phyloP scores from a whole-genome alignment of 108 stramenopile species.

The Schizochytrium sp. region DNA sequence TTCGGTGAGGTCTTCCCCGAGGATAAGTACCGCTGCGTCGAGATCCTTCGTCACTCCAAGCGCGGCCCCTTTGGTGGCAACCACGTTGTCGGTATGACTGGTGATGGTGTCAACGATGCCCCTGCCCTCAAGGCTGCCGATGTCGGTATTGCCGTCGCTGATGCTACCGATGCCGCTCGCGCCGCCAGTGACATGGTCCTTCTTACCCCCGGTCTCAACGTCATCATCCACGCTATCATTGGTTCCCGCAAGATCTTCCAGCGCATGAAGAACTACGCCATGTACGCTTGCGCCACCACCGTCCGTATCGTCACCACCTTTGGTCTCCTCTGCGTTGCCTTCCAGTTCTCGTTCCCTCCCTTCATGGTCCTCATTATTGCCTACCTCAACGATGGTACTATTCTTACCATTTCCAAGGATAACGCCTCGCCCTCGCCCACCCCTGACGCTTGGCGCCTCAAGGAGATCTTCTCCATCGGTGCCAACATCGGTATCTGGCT shows the following conservation, averaged over 20 bases:
- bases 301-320: slow-evolving; percentile 14
- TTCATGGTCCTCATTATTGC: slow-evolving; percentile 72
- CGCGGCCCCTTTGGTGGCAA: slow-evolving; percentile 48
- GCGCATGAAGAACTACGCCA: slow-evolving; percentile 49
- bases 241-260: slow-evolving; percentile 51
- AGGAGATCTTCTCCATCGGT: slow-evolving; percentile 45
- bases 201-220: slow-evolving; percentile 64
- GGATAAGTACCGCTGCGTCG: slow-evolving; percentile 62
- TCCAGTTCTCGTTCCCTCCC: slow-evolving; percentile 59
- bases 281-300: slow-evolving; percentile 55
- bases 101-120: slow-evolving; percentile 81
- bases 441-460: slow-evolving; percentile 44
- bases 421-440: slow-evolving; percentile 57
- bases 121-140: slow-evolving; percentile 71
- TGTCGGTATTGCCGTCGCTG: slow-evolving; percentile 67
- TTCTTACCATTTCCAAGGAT: slow-evolving; percentile 77
- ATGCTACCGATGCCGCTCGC: slow-evolving; percentile 77
- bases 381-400: slow-evolving; percentile 67
- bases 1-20: slow-evolving; percentile 67
- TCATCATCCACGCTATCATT: slow-evolving; percentile 66
- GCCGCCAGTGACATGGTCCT: slow-evolving; percentile 75
- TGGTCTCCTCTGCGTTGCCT: slow-evolving; percentile 47
- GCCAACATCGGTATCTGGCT: slow-evolving; percentile 49
- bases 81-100: slow-evolving; percentile 74
- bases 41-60: slow-evolving; percentile 38